These are phyloP conservation scores for Colletotrichum sansevieriae DNA, from an alignment of 2,329 filamentous ascomycete species.

Conservation along the genomic window DNA sequence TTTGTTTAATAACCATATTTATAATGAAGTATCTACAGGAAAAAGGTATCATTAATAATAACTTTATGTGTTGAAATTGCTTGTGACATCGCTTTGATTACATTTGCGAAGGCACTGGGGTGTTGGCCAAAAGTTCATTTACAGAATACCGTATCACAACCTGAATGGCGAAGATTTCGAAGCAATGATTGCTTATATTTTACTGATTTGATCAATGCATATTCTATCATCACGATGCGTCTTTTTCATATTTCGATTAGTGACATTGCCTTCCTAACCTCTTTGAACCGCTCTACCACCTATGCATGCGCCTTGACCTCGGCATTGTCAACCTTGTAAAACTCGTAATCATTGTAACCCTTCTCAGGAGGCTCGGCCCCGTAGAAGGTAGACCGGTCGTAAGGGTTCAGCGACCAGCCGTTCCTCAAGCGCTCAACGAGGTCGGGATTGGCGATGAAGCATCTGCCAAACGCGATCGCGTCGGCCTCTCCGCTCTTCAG, in stretches of 20 bases:
- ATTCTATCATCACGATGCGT: conserved; percentile 2
- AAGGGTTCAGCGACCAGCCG: conserved; percentile 43
- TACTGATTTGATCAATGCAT: conserved; percentile 3
- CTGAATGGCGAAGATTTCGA: no score
- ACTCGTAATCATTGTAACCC: conserved; percentile 55
- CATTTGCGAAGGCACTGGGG: no score
- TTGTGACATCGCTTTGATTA: no score
- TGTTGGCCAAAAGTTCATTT: no score
- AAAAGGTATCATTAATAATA: no score
- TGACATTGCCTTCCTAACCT: background rate
- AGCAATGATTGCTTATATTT: background rate
- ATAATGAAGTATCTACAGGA: no score
- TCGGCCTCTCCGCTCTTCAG: conserved; percentile 48
- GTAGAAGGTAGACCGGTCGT: conserved; percentile 50
- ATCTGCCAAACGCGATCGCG: conserved; percentile 52
- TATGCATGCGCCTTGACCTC: conserved; percentile 10
- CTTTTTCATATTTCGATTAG: background rate
- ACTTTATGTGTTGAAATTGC: no score
- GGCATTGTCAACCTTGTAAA: conserved; percentile 45
- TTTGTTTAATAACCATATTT: no score
- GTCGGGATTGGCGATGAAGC: conserved; percentile 49
- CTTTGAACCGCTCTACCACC: background rate
- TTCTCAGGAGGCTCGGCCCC: conserved; percentile 43
- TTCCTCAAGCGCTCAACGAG: conserved; percentile 47
- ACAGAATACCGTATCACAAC: no score